Percentiles rank a stretch among this genome's conserved stretches.
Conservation (phyloP, 2,329 filamentous ascomycete genomes). For the Verticillium longisporum region DNA sequence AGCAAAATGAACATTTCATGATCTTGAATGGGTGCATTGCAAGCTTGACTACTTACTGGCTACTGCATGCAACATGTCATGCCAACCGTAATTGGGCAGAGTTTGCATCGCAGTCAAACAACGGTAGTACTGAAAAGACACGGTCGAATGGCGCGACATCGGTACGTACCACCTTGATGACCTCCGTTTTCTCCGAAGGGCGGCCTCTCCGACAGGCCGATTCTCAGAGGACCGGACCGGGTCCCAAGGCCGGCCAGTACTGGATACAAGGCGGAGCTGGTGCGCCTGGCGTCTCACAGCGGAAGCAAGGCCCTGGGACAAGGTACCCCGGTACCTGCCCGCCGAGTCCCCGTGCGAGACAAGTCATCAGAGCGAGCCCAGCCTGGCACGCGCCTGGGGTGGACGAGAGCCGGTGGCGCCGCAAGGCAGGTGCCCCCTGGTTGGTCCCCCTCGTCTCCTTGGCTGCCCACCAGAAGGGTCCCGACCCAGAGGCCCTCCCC, state of each 20-base stretch:
- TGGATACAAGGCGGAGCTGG: background rate
- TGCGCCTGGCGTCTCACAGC: background rate
- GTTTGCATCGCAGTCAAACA: background rate
- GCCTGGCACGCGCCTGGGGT: too few relatives aligned
- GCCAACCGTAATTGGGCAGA: background rate
- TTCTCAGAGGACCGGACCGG: background rate
- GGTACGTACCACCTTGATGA: background rate
- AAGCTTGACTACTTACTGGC: too few relatives aligned
- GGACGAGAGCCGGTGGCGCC: background rate
- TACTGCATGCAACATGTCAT: too few relatives aligned
- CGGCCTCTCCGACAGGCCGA: background rate
- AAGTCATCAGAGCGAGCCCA: background rate
- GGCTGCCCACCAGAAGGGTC: background rate
- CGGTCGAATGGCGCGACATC: background rate
- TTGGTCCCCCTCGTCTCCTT: background rate
- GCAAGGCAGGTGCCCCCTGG: background rate
- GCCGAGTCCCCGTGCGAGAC: background rate
- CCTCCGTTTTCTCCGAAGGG: background rate
- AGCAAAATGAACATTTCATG: background rate
- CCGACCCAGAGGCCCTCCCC: background rate
- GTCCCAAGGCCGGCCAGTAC: background rate
- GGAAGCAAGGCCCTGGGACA: background rate
- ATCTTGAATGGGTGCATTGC: background rate
- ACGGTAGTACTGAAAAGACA: background rate
- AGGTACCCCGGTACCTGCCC: background rate